Percentiles rank a stretch among this genome's conserved stretches.
phyloP scores from a whole-genome alignment of 2,329 filamentous ascomycete species.

The Tricladium varicosporioides region DNA sequence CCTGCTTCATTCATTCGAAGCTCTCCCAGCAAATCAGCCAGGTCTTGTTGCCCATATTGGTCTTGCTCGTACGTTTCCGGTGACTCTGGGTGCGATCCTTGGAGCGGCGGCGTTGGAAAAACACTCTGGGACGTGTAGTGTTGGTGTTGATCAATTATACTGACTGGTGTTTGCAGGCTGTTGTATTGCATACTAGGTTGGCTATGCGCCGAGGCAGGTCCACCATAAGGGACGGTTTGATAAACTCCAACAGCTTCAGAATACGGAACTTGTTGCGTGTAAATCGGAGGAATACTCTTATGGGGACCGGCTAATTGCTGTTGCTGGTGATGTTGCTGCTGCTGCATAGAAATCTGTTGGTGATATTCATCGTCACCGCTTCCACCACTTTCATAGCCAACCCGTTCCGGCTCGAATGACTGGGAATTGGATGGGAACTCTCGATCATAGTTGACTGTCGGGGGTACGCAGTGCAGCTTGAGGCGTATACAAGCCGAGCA shows the following conservation, averaged over 20 bases:
- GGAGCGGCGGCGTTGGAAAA: conserved; percentile 52
- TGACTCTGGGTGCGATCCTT: conserved; percentile 36
- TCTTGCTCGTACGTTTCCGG: conserved; percentile 58
- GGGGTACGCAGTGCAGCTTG: conserved; percentile 90
- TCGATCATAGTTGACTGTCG: conserved; percentile 42
- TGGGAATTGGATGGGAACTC: conserved; percentile 29
- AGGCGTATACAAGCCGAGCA: conserved; percentile 90
- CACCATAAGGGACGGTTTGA: conserved; percentile 37
- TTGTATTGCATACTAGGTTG: conserved; percentile 53
- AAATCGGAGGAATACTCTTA: conserved; percentile 41
- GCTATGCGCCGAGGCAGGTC: conserved; percentile 41
- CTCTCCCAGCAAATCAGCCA: conserved; percentile 79
- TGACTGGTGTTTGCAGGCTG: conserved; percentile 47
- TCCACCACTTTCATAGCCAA: conserved; percentile 43
- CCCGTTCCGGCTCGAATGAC: conserved; percentile 49
- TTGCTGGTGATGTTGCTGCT: conserved; percentile 36
- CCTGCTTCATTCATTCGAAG: conserved; percentile 85
- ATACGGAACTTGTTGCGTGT: conserved; percentile 50
- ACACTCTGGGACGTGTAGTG: conserved; percentile 48
- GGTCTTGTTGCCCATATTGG: conserved; percentile 65
- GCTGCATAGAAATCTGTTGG: conserved; percentile 53
- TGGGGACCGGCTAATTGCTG: conserved; percentile 37
- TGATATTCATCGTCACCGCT: conserved; percentile 48
- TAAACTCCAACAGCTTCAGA: conserved; percentile 39
- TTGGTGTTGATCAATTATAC: conserved; percentile 50